Evolutionary conservation across 306 rosid species (phyloP).

Genomic region (Sindora glabra): DNA sequence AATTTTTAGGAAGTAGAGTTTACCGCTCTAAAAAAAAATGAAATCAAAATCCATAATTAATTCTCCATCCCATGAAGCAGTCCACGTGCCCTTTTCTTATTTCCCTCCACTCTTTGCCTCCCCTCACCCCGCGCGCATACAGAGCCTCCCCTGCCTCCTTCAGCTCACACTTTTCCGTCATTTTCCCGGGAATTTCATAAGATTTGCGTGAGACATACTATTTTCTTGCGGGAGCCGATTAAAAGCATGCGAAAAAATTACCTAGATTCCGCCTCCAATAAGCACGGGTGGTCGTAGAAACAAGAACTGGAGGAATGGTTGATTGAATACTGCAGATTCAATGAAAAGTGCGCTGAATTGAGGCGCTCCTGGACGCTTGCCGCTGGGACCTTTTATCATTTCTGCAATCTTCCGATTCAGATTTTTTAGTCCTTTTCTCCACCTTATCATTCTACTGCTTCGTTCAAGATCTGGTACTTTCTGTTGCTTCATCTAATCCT

Average conservation of each 20-base stretch:
- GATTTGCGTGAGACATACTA: neutral
- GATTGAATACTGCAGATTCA: too few species aligned
- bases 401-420: constrained; percentile 25
- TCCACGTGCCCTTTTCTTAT: constrained; percentile 21
- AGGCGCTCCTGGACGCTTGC: constrained; percentile 6
- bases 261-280: too few species aligned
- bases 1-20: too few species aligned
- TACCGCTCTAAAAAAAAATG: too few species aligned
- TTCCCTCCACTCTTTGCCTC: neutral
- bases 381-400: neutral
- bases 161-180: neutral
- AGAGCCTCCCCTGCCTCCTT: neutral
- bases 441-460: constrained; percentile 3
- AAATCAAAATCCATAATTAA: neutral
- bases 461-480: constrained; percentile 23
- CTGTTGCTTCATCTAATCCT: neutral
- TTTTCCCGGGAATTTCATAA: constrained; percentile 29
- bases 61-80: constrained; percentile 18
- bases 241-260: neutral
- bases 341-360: constrained; percentile 5
- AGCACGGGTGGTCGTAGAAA: too few species aligned
- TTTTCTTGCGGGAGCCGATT: neutral
- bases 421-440: neutral
- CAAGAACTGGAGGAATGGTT: too few species aligned
- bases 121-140: neutral